phyloP scores from a whole-genome alignment of 108 stramenopile species.

The Nitzschia sp. region DNA sequence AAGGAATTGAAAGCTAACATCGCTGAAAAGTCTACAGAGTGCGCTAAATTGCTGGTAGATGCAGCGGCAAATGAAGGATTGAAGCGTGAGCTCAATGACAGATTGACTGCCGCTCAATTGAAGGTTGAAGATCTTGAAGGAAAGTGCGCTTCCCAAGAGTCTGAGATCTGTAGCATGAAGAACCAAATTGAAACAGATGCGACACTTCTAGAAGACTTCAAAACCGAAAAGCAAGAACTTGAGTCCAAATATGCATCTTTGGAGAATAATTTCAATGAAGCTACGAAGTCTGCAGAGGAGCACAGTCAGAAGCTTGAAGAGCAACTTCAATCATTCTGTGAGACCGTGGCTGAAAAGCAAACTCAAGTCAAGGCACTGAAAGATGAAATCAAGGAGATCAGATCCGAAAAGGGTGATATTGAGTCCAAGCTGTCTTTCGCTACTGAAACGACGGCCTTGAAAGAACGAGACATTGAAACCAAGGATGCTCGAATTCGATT shows the following conservation, averaged over 20 bases:
- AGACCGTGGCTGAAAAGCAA: constrained; percentile 1
- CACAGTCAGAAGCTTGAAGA: constrained; percentile 3
- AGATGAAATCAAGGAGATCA: constrained; percentile 4
- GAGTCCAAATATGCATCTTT: neutral
- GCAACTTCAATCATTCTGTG: constrained; percentile 4
- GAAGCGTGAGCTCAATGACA: too few species aligned
- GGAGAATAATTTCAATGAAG: neutral
- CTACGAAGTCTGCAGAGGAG: neutral
- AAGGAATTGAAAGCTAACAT: neutral
- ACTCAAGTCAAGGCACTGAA: constrained; percentile 9
- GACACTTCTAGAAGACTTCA: neutral
- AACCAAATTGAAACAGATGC: neutral
- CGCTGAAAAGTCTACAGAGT: neutral
- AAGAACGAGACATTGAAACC: constrained; percentile 8
- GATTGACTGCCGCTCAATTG: too few species aligned
- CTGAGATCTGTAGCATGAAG: neutral
- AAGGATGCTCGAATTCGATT: constrained; percentile 8
- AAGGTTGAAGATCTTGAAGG: too few species aligned
- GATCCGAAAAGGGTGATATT: neutral
- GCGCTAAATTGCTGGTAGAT: neutral
- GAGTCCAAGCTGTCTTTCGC: constrained; percentile 4
- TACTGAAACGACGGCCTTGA: constrained; percentile 11
- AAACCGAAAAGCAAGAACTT: neutral
- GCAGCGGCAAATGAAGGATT: too few species aligned
- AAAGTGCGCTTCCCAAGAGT: neutral